These are phyloP conservation scores for Crataegus laevigata DNA, from an alignment of 306 rosid genomes.

Conservation along the genomic window DNA sequence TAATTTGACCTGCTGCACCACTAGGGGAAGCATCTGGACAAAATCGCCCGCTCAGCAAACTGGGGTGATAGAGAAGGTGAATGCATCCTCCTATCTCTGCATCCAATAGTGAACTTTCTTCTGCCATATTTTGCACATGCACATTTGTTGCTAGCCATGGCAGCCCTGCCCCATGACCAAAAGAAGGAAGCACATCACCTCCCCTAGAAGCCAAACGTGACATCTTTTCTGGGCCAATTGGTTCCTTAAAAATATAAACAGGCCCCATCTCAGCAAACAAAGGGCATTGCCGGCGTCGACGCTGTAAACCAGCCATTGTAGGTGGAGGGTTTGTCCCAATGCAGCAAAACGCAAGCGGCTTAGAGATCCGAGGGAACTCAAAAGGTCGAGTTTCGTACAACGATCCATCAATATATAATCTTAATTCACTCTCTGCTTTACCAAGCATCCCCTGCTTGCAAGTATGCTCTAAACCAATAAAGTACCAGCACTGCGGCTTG, in stretches of 20 bases:
- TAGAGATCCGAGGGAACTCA: slow-evolving; percentile 89
- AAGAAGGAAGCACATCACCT: slow-evolving; percentile 83
- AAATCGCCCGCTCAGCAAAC: slow-evolving; percentile 84
- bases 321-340: slow-evolving; percentile 99
- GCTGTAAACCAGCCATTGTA: slow-evolving; percentile 98
- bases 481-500: slow-evolving; percentile 99
- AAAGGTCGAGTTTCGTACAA: slow-evolving; percentile 87
- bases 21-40: slow-evolving; percentile 99
- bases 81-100: slow-evolving; percentile 82
- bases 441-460: slow-evolving; percentile 79
- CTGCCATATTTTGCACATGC: slow-evolving; percentile 56
- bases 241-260: slow-evolving; percentile 87
- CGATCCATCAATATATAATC: slow-evolving; percentile 80
- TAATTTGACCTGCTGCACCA: slow-evolving; percentile 76
- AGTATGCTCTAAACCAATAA: slow-evolving; percentile 85
- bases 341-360: slow-evolving; percentile 96
- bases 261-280: slow-evolving; percentile 99
- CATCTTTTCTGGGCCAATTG: slow-evolving; percentile 89
- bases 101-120: slow-evolving; percentile 81
- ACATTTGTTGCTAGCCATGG: slow-evolving; percentile 85
- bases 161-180: slow-evolving; percentile 87
- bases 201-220: slow-evolving; percentile 85
- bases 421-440: slow-evolving; percentile 76
- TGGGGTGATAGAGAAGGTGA: slow-evolving; percentile 93
- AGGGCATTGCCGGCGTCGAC: slow-evolving; percentile 98